phyloP scores from a whole-genome alignment of 2,329 filamentous ascomycete species.

The Cladosporium sp. region DNA sequence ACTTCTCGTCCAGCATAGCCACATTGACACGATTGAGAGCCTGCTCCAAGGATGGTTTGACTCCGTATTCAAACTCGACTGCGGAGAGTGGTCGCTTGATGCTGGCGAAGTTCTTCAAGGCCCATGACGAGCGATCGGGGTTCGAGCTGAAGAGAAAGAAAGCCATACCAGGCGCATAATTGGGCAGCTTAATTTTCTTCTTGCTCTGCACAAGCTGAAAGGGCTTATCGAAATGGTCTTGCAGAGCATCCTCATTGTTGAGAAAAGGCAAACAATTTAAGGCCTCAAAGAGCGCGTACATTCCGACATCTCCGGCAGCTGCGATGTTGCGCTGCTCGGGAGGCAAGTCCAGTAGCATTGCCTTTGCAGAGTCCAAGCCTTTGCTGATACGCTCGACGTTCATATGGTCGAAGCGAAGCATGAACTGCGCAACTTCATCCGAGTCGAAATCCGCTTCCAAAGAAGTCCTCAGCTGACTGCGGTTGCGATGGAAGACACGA shows the following conservation, averaged over 20 bases:
- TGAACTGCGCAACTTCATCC: constrained; percentile 42
- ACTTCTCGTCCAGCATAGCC: constrained; percentile 47
- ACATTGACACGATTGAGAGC: constrained; percentile 61
- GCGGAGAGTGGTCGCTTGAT: constrained; percentile 61
- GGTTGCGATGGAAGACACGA: constrained; percentile 44
- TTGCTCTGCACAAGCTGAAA: constrained; percentile 77
- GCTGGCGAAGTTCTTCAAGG: constrained; percentile 62
- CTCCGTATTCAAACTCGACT: constrained; percentile 81
- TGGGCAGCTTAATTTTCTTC: constrained; percentile 70
- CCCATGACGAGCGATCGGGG: constrained; percentile 61
- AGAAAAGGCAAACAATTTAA: constrained; percentile 81
- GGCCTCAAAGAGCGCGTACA: constrained; percentile 82
- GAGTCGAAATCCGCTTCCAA: constrained; percentile 42
- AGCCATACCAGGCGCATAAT: constrained; percentile 75
- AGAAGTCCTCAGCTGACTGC: constrained; percentile 36
- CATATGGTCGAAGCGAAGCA: constrained; percentile 42
- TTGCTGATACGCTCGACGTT: constrained; percentile 41
- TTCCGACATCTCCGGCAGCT: constrained; percentile 54
- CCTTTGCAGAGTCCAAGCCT: constrained; percentile 40
- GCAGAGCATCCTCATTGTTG: constrained; percentile 49
- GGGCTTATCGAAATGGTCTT: constrained; percentile 69
- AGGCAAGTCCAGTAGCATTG: constrained; percentile 40
- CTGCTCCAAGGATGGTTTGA: constrained; percentile 66
- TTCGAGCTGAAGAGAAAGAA: constrained; percentile 78
- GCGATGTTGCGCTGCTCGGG: constrained; percentile 48